These are phyloP conservation scores for Eutypa lata DNA, from an alignment of 2,329 filamentous ascomycete genomes.

Conservation along the genomic window DNA sequence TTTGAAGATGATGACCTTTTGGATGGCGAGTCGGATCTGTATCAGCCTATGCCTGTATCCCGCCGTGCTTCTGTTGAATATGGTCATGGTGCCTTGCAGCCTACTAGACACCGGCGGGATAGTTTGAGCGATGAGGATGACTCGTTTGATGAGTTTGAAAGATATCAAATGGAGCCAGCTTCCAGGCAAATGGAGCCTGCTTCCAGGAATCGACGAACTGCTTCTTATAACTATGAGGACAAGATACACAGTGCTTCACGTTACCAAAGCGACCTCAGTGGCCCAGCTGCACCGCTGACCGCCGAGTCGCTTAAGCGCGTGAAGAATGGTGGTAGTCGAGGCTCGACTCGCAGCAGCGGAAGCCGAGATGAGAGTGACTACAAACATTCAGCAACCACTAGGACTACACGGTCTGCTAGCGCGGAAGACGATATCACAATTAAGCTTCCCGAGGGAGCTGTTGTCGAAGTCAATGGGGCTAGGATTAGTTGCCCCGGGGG, in stretches of 20 bases:
- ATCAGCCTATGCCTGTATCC: constrained; percentile 11
- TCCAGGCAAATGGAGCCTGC: constrained; percentile 25
- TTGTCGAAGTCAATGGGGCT: constrained; percentile 53
- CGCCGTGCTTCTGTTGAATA: constrained; percentile 27
- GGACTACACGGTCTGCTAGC: constrained; percentile 54
- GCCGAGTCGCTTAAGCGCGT: constrained; percentile 51
- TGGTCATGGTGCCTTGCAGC: constrained; percentile 19
- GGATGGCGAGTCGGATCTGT: constrained; percentile 14
- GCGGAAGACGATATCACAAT: constrained; percentile 59
- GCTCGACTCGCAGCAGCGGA: constrained; percentile 55
- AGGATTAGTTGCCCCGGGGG: constrained; percentile 59
- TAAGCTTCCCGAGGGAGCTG: constrained; percentile 54
- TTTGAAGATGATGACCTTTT: constrained; percentile 23
- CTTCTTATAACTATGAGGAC: constrained; percentile 38
- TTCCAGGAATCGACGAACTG: constrained; percentile 28
- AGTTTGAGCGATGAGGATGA: constrained; percentile 18
- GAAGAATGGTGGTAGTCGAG: constrained; percentile 49
- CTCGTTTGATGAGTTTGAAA: constrained; percentile 15
- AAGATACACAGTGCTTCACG: constrained; percentile 41
- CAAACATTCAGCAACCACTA: constrained; percentile 58
- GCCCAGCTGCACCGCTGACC: constrained; percentile 47
- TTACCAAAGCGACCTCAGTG: constrained; percentile 53
- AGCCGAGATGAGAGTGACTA: constrained; percentile 65
- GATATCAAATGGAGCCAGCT: constrained; percentile 19
- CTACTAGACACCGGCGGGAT: constrained; percentile 15